Conservation (phyloP, 257 asterid species). For the Solanum appendiculatum region DNA sequence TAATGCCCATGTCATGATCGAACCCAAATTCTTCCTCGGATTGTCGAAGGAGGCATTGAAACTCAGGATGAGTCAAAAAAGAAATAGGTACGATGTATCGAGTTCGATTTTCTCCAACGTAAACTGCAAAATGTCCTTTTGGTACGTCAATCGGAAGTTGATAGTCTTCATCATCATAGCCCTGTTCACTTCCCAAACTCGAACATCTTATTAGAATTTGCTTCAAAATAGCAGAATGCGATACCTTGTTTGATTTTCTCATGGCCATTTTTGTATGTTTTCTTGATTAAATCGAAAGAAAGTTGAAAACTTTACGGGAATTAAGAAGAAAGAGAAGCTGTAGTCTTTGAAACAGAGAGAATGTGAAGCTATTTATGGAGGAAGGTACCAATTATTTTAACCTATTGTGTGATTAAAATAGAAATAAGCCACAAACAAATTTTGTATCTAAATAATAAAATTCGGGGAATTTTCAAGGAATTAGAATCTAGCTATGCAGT, state of each 20-base stretch:
- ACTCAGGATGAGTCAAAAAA: slow-evolving; percentile 24
- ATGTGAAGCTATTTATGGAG: slow-evolving; percentile 36
- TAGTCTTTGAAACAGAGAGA: neutral
- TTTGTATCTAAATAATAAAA: neutral
- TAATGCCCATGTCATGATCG: slow-evolving; percentile 43
- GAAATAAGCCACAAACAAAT: neutral
- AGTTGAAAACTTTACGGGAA: neutral
- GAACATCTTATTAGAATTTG: slow-evolving; percentile 34
- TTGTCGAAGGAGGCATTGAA: slow-evolving; percentile 26
- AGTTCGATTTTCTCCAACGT: slow-evolving; percentile 32
- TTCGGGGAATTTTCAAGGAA: neutral
- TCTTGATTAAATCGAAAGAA: neutral
- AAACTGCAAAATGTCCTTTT: slow-evolving; percentile 38
- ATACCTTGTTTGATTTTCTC: slow-evolving; percentile 21
- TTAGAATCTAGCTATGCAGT: neutral
- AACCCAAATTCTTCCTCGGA: slow-evolving; percentile 45
- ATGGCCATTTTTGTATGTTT: slow-evolving; percentile 13
- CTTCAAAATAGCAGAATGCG: slow-evolving; percentile 27
- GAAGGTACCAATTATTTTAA: neutral
- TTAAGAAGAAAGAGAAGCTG: neutral
- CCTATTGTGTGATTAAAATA: neutral
- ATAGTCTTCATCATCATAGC: slow-evolving; percentile 12
- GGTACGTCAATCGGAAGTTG: slow-evolving; percentile 30
- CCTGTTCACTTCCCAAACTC: slow-evolving; percentile 30
- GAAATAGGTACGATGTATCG: slow-evolving; percentile 35